A percentile compares a stretch with the other conserved stretches of the same genome.
Conservation (phyloP, 2,329 filamentous ascomycete species). For the Pseudopithomyces maydicus region DNA sequence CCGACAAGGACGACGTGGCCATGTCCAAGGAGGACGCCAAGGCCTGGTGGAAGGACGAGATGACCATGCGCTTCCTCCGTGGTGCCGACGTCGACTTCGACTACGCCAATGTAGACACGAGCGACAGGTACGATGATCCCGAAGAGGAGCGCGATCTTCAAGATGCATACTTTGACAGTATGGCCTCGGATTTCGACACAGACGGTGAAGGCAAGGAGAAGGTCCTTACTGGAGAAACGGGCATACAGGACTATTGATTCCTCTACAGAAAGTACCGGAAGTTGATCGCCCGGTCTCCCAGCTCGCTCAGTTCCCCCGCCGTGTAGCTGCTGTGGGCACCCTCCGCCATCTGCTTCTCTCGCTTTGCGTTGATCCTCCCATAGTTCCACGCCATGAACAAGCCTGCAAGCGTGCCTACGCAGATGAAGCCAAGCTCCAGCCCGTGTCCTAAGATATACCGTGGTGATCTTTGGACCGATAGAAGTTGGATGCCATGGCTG, state of each 20-base stretch:
- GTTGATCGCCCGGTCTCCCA: conserved; percentile 66
- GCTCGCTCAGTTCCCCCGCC: conserved; percentile 59
- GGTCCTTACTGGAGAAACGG: conserved; percentile 51
- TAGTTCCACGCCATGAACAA: conserved; percentile 58
- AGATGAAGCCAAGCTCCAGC: conserved; percentile 57
- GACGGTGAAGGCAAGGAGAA: conserved; percentile 49
- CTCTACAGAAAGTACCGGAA: conserved; percentile 65
- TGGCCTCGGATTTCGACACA: conserved; percentile 71
- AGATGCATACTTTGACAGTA: conserved; percentile 80
- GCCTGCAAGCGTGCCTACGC: conserved; percentile 52
- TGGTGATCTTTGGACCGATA: conserved; percentile 61
- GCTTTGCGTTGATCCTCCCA: conserved; percentile 61
- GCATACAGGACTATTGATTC: conserved; percentile 54
- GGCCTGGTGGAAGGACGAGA: conserved; percentile 71
- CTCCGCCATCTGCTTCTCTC: conserved; percentile 46
- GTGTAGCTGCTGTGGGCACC: conserved; percentile 49
- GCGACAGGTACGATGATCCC: conserved; percentile 73
- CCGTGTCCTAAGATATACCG: conserved; percentile 58
- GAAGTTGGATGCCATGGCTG: conserved; percentile 73
- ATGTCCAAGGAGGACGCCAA: conserved; percentile 68
- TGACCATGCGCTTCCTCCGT: conserved; percentile 74
- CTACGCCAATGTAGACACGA: conserved; percentile 71
- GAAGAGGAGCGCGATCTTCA: conserved; percentile 66
- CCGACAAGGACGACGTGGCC: conserved; percentile 63
- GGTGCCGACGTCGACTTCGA: conserved; percentile 81